Percentiles rank a stretch among this genome's conserved stretches.
phyloP scores from a whole-genome alignment of 768 basidiomycete genomes.

The Cystofilobasidium macerans region DNA sequence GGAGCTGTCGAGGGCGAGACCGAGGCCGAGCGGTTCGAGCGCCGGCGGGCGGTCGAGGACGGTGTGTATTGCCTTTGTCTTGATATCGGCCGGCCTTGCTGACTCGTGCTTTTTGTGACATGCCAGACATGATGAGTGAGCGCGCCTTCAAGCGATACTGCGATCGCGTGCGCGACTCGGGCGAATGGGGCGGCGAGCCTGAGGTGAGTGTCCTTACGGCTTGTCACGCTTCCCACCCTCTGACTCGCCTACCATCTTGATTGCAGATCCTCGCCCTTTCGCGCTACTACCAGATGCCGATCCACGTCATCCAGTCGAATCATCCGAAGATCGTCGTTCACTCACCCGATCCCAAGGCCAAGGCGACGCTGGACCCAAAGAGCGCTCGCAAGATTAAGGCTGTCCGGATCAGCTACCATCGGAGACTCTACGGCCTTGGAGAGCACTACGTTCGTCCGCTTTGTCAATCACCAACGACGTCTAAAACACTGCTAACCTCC shows the following conservation, averaged over 20 bases:
- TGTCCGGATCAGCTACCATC: slow-evolving; percentile 78
- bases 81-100: too few relatives aligned
- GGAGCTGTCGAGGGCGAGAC: slow-evolving; percentile 61
- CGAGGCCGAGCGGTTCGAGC: slow-evolving; percentile 50
- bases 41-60: slow-evolving; percentile 51
- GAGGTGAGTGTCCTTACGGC: slow-evolving; percentile 43
- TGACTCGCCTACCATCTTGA: background rate
- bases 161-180: slow-evolving; percentile 61
- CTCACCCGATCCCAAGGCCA: slow-evolving; percentile 44
- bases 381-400: slow-evolving; percentile 39
- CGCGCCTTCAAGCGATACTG: slow-evolving; percentile 60
- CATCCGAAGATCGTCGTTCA: slow-evolving; percentile 73
- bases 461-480: background rate
- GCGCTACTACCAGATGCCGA: slow-evolving; percentile 65
- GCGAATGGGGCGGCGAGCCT: slow-evolving; percentile 92
- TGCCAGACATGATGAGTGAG: slow-evolving; percentile 18
- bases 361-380: slow-evolving; percentile 34
- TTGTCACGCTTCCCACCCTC: background rate
- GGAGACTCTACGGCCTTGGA: slow-evolving; percentile 81
- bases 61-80: slow-evolving; percentile 1
- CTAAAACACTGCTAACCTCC: background rate
- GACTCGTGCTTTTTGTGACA: background rate
- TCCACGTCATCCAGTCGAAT: slow-evolving; percentile 79
- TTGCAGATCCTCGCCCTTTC: slow-evolving; percentile 69
- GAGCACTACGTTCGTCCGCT: slow-evolving; percentile 43